Percentiles rank a stretch among this genome's conserved stretches.
Conservation (phyloP, 2,329 filamentous ascomycete species). For the Xylariomycetidae sp. region DNA sequence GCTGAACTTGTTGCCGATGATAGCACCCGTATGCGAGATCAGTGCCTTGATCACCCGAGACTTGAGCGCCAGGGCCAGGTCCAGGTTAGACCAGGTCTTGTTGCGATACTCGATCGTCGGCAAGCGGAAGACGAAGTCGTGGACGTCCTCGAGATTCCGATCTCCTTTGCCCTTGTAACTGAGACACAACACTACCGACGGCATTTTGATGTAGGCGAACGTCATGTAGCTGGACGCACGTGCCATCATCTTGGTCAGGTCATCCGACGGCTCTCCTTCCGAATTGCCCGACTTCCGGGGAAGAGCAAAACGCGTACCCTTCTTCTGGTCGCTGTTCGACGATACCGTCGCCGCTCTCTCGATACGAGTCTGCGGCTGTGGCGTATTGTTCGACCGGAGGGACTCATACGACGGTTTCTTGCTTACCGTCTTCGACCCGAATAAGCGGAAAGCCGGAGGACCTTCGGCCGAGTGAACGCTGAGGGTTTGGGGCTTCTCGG, state of each 20-base stretch:
- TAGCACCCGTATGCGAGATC: slow-evolving; percentile 91
- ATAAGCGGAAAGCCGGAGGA: slow-evolving; percentile 45
- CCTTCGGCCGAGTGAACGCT: slow-evolving; percentile 43
- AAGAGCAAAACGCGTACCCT: slow-evolving; percentile 50
- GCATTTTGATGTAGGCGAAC: slow-evolving; percentile 88
- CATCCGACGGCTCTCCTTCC: slow-evolving; percentile 68
- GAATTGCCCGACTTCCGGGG: slow-evolving; percentile 41
- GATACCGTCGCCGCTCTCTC: slow-evolving; percentile 39
- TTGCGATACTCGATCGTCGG: slow-evolving; percentile 94
- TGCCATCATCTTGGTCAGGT: slow-evolving; percentile 92
- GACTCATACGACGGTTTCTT: slow-evolving; percentile 55
- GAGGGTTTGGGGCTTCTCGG: slow-evolving; percentile 39
- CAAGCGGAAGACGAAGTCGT: slow-evolving; percentile 94
- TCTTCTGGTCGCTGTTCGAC: slow-evolving; percentile 35
- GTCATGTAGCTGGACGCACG: slow-evolving; percentile 98
- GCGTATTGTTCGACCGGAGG: slow-evolving; percentile 35
- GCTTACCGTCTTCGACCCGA: slow-evolving; percentile 38
- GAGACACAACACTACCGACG: slow-evolving; percentile 88
- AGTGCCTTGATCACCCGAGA: slow-evolving; percentile 90
- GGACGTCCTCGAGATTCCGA: slow-evolving; percentile 92
- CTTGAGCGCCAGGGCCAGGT: slow-evolving; percentile 86
- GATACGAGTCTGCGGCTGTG: slow-evolving; percentile 39
- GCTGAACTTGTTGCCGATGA: slow-evolving; percentile 95
- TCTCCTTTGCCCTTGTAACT: slow-evolving; percentile 96
- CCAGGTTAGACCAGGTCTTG: slow-evolving; percentile 98